Evolutionary conservation across 2,329 filamentous ascomycete genomes (phyloP).

Genomic region (Leptoxyphium fumago): DNA sequence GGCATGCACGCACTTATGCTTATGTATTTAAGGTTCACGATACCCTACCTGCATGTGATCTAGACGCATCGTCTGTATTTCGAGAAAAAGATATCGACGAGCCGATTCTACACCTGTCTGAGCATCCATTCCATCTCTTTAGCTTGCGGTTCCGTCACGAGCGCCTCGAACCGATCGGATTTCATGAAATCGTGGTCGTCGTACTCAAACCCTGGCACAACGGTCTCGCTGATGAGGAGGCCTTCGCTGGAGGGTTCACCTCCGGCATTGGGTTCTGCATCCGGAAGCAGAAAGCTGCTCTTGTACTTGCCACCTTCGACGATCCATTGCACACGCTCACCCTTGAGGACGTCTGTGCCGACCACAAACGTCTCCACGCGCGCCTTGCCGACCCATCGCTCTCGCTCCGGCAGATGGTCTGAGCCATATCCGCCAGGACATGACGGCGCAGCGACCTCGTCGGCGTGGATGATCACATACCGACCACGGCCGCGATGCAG

Average conservation of each 20-base stretch:
- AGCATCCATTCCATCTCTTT: conserved; percentile 33
- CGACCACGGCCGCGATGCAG: conserved; percentile 47
- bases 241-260: conserved; percentile 27
- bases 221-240: conserved; percentile 52
- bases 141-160: conserved; percentile 38
- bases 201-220: conserved; percentile 54
- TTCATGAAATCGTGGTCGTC: conserved; percentile 53
- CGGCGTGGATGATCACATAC: conserved; percentile 50
- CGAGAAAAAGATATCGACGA: no score
- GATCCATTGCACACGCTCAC: conserved; percentile 52
- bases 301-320: conserved; percentile 56
- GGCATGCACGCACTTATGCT: no score
- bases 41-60: not conserved
- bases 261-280: conserved; percentile 23
- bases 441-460: conserved; percentile 23
- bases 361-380: conserved; percentile 51
- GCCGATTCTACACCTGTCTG: conserved; percentile 10
- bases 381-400: conserved; percentile 26
- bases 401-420: conserved; percentile 40
- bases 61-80: not conserved
- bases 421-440: conserved; percentile 20
- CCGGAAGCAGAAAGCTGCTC: conserved; percentile 43
- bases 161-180: conserved; percentile 31
- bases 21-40: not conserved
- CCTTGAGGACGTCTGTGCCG: conserved; percentile 39